Base-by-base conservation (phyloP, 768 basidiomycete species). In the Auricularia cornea region DNA sequence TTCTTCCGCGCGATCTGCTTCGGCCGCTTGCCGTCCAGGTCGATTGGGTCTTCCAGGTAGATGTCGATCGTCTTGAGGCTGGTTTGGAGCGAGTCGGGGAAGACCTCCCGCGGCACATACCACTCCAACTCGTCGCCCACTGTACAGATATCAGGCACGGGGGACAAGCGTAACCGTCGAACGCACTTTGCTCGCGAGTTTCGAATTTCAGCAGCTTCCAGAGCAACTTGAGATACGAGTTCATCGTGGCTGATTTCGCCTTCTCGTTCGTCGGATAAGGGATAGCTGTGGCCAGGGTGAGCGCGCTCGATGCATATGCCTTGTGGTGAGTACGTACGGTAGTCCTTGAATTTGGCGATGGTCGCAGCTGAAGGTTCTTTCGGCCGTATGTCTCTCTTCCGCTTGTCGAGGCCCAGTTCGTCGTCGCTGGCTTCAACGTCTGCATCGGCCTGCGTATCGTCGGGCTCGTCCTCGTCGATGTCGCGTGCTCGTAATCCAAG, bases 141-240 rank as follows among this genome's bases (percentile, higher is more conserved):
- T 89, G 62, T 18, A 3, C 5, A 18, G 56, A 32, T 11, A 38
- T 38, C 26, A 51, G 60, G 63, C 60, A 51, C 33, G 60, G 65
- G 35, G 30, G 16, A 20, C 29, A 51, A 26, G 28, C 28, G 38
- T 31, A 62, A 62, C n/a, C n/a, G n/a, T n/a, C n/a, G n/a, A 35
- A 63, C 35, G 20, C 31, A 68, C 93, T 83, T 71, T 92, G 85
- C 61, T 85, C 81, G 12, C 81, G 73, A 56, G 87, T 78, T 65
- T 77, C 78, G 72, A 95, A 95, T 40, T 86, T 84, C 26, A 87
- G 78, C 8, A 98, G 77, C 38, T 89, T 86, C 73, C 97, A 89
- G 65, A 98, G 74, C 30, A 98, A 83, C 72, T 94, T 94, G 65
- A 98, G 77, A 62, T 88, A 81, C 12, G 85, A 78, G 69, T 97